phyloP scores from a whole-genome alignment of 2,329 filamentous ascomycete species.

The Neoascochyta sp. region DNA sequence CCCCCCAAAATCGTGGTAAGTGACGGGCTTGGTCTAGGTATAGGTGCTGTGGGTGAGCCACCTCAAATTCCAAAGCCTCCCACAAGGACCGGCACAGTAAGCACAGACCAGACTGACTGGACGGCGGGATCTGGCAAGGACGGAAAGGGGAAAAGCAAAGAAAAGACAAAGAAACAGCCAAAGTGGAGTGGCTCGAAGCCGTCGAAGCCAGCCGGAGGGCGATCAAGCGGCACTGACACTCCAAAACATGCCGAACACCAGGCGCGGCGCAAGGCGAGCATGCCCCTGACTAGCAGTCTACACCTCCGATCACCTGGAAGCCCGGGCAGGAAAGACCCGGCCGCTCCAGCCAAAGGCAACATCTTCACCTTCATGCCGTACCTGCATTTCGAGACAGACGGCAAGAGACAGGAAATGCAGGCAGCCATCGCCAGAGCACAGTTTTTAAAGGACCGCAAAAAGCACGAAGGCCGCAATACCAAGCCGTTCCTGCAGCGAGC shows the following conservation, averaged over 20 bases:
- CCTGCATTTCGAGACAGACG: conserved; percentile 61
- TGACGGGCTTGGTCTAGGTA: conserved; percentile 23
- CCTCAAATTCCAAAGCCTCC: conserved; percentile 21
- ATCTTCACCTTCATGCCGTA: conserved; percentile 59
- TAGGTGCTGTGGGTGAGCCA: conserved; percentile 16
- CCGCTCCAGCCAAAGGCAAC: conserved; percentile 32
- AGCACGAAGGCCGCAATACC: conserved; percentile 10
- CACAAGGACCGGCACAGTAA: conserved; percentile 27
- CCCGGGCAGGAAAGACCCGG: conserved; percentile 33
- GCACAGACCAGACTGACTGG: conserved; percentile 34
- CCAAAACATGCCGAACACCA: conserved; percentile 23
- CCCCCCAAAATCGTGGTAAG: conserved; percentile 30
- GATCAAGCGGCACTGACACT: conserved; percentile 27
- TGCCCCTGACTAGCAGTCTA: conserved; percentile 23
- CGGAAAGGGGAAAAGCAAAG: conserved; percentile 26
- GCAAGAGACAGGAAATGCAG: conserved; percentile 55
- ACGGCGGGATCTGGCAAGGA: conserved; percentile 26
- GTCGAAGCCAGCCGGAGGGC: conserved; percentile 19
- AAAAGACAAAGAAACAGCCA: conserved; percentile 29
- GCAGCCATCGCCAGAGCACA: conserved; percentile 47
- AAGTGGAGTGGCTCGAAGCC: conserved; percentile 26
- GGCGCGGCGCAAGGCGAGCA: conserved; percentile 18
- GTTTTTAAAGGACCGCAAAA: conserved; percentile 17
- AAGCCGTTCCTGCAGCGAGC: conserved; percentile 22
- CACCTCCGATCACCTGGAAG: conserved; percentile 35